Conservation (phyloP, 2,329 filamentous ascomycete genomes). For the Fusarium decemcellulare region DNA sequence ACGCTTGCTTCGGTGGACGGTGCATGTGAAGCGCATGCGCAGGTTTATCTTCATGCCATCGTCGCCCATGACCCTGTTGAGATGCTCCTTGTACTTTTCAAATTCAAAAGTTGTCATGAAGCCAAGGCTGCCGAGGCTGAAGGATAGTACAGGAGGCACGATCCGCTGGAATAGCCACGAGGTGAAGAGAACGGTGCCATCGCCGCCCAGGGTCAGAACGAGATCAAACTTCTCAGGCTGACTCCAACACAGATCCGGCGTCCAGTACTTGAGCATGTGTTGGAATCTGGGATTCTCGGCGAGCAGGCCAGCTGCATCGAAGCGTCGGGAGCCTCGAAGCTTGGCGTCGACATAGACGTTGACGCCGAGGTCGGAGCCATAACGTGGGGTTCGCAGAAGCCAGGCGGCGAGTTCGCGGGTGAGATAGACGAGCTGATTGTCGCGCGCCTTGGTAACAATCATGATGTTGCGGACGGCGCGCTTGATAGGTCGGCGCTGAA, state of each 20-base stretch:
- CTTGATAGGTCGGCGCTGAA: conserved; percentile 92
- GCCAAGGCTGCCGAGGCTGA: conserved; percentile 87
- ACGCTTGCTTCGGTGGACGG: conserved; percentile 83
- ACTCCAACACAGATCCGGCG: conserved; percentile 94
- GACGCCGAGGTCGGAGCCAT: conserved; percentile 90
- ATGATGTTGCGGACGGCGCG: conserved; percentile 94
- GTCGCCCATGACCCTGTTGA: conserved; percentile 92
- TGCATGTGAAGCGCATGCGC: conserved; percentile 99
- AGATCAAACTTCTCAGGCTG: conserved; percentile 96
- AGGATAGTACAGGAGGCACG: conserved; percentile 87
- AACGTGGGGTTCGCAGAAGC: conserved; percentile 90
- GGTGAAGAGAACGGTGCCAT: conserved; percentile 90
- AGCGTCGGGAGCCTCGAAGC: conserved; percentile 88
- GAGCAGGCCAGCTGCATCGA: conserved; percentile 81
- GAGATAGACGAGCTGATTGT: conserved; percentile 91
- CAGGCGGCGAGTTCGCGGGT: conserved; percentile 91
- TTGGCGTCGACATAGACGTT: conserved; percentile 99
- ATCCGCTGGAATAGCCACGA: conserved; percentile 94
- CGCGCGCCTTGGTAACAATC: conserved; percentile 98
- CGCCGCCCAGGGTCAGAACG: conserved; percentile 88
- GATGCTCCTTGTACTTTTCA: conserved; percentile 86
- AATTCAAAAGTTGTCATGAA: conserved; percentile 93
- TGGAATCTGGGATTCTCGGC: conserved; percentile 82
- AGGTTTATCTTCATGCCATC: conserved; percentile 97
- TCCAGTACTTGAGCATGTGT: conserved; percentile 95